Evolutionary conservation across 2,329 filamentous ascomycete genomes (phyloP), one percentile per base, ranked within the genome.

Genomic region (Aspergillus sp.): DNA sequence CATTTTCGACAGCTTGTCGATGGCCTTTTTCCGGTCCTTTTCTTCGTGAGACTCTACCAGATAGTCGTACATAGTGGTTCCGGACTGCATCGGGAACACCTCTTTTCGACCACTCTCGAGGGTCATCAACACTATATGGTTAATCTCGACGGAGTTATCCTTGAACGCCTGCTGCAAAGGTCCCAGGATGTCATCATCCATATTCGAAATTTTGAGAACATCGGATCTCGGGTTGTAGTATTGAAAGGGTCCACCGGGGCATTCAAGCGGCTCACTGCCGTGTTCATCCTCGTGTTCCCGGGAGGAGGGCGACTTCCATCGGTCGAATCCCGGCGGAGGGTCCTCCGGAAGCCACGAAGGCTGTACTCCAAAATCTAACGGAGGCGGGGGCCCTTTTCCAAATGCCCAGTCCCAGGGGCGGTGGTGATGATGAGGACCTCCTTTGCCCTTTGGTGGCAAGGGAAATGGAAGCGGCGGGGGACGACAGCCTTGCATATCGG

Each of bases 101-200:
- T 71, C 67, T 43, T 69, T 70, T 34, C 68, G 59, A 4, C 65
- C 66, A 44, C 64, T 68, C 52, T 71, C 68, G n/a, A 71, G 52
- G 4, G 63, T 67, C 29, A 71, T 43, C 7, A 71, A 29, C 5
- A 70, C 56, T 1, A 70, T 58, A 53, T 71, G 63, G 29, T 69
- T 65, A 32, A 71, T 69, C 1, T 55, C 44, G n/a, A 67, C 57
- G 0, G 61, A 53, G 29, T 59, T 50, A 6, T 59, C 43, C 28
- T 62, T 50, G 26, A 68, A 54, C 0, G 60, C 58, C 10, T 60
- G 48, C 34, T 59, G 46, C 32, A 71, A 47, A 2, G 59, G 52
- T 9, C 57, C 51, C 8, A 69, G 52, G 4, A 70, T 48, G 4
- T 59, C 56, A 10, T 57, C 48, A 4, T 61, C 60, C 8, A 67